Percentiles rank a stretch among this genome's conserved stretches.
Evolutionary conservation across 495 filamentous ascomycete genomes (phyloP).

Genomic region (Astrothelium subdiscretum): DNA sequence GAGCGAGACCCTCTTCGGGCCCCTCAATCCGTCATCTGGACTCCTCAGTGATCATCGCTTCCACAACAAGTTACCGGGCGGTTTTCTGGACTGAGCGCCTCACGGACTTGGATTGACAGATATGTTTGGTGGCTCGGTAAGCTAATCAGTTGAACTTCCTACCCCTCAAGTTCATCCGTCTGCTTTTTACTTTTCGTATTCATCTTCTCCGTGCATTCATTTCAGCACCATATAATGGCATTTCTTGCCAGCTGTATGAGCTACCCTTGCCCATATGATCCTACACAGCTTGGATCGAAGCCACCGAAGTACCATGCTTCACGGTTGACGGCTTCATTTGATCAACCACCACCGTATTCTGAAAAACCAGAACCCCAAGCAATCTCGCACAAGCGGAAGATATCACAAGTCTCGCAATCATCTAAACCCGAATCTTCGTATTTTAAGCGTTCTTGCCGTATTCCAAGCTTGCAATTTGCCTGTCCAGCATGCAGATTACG

Average conservation of each 20-base stretch:
- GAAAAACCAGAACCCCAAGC: neutral
- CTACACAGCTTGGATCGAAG: neutral
- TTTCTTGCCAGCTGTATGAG: neutral
- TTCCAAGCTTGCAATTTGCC: neutral
- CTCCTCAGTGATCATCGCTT: neutral
- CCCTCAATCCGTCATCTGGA: neutral
- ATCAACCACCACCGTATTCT: neutral
- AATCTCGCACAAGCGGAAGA: neutral
- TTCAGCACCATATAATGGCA: neutral
- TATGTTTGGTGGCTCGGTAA: conserved; percentile 2
- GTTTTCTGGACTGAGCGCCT: neutral
- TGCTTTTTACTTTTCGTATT: neutral
- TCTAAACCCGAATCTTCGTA: neutral
- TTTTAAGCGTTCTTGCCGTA: conserved; percentile 1
- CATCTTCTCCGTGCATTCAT: too few relatives aligned
- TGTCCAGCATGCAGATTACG: conserved; percentile 2
- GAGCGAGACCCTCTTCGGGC: neutral
- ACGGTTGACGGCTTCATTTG: neutral
- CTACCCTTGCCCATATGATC: neutral
- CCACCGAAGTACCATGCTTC: neutral
- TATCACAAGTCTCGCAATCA: neutral
- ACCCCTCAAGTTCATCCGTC: neutral
- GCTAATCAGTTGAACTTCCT: neutral
- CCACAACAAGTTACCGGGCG: neutral
- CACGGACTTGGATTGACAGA: neutral